These are phyloP conservation scores for Blastomyces silverae DNA, from an alignment of 2,329 filamentous ascomycete species.

Conservation along the genomic window DNA sequence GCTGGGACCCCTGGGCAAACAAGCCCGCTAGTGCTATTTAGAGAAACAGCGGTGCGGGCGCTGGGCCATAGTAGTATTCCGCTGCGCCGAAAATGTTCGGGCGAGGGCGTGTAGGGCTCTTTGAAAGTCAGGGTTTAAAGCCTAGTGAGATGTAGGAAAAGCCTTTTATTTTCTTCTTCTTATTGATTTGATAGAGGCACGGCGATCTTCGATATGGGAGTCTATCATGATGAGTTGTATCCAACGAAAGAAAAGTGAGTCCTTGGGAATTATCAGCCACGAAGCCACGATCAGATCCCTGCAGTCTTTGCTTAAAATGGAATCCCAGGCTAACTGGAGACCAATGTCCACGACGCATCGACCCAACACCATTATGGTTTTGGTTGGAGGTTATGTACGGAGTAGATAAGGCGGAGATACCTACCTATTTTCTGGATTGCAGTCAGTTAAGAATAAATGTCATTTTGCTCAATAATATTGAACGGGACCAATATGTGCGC, in stretches of 20 bases:
- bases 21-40: slow-evolving; percentile 6
- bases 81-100: not conserved
- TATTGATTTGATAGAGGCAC: not conserved
- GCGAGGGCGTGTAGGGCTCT: not conserved
- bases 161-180: not conserved
- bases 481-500: not conserved
- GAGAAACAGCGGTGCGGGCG: not conserved
- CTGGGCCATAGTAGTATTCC: not conserved
- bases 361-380: not conserved
- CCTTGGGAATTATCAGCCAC: not conserved
- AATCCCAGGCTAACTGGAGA: not conserved
- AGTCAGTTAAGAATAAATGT: not conserved
- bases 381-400: not conserved
- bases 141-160: not conserved
- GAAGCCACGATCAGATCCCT: slow-evolving; percentile 4
- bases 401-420: not conserved
- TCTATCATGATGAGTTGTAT: not conserved
- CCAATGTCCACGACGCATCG: not conserved
- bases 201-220: not conserved
- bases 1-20: not conserved
- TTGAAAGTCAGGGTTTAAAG: not conserved
- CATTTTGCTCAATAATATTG: not conserved
- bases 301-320: not conserved
- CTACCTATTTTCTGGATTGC: not conserved
- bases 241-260: not conserved